Evolutionary conservation across 495 filamentous ascomycete genomes (phyloP), one percentile per base, ranked within the genome.

Genomic region (Rhizodiscina lignyota): DNA sequence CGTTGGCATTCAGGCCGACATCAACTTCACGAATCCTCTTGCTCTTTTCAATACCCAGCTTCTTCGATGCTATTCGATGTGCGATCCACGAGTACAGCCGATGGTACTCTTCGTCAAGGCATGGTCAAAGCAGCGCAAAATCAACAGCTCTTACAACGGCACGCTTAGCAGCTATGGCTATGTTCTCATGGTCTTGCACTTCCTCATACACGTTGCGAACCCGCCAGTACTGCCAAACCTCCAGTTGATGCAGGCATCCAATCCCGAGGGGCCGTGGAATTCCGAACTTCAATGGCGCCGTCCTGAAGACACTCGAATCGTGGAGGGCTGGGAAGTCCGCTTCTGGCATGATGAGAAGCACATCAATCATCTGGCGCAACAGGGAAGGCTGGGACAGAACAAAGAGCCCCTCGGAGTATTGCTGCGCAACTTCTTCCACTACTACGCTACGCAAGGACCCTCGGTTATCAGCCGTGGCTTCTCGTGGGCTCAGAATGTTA

Each of bases 151-250:
- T n/a, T 89, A 83, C 49, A 68, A 70, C 27, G 83, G 83, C 34
- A 86, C 80, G 0, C 62, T 91, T 22, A 81, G 76, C 45, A 82
- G 77, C 36, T 91, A 91, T 50, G 83, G 83, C 31, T 91, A 84
- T 53, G 79, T 83, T n/a, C 61, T 91, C 4, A 86, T 91, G 79
- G 74, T 82, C n/a, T 58, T 91, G n/a, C 83, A 91, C 50, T 89
- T 84, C 44, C 72, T 91, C 21, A 63, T 83, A 41, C 87, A 91
- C 45, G 49, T 89, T 35, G 78, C 69, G 11, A 55, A 67, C 22
- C 83, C 83, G 3, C 78, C 81, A 24, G 73, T 91, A n/a, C 65
- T 75, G 29, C 79, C 74, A 0, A 91, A 91, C 49, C 62, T 91
- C 5, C 83, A 89, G 51, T 46, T n/a, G n/a, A 11, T 41, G 26